phyloP scores from a whole-genome alignment of 768 basidiomycete genomes.

The Crucibulum laeve region DNA sequence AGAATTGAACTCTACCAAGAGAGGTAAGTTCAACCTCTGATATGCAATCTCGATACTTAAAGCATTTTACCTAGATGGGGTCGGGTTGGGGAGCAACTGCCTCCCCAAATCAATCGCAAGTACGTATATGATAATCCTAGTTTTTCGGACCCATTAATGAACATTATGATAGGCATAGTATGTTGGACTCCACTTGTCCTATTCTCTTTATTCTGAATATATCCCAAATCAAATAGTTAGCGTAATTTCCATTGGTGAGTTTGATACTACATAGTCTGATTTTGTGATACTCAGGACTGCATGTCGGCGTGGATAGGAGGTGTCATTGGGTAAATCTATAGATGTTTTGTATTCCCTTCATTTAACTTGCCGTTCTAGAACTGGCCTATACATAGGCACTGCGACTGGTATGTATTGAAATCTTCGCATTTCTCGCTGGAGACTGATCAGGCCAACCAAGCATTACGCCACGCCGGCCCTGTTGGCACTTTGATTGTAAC shows the following conservation, averaged over 20 bases:
- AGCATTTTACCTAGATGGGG: too few species aligned
- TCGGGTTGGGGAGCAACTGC: constrained; percentile 12
- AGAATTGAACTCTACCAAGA: not conserved
- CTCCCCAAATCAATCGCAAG: constrained; percentile 14
- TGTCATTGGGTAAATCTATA: not conserved
- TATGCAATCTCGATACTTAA: too few species aligned
- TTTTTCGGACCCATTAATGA: too few species aligned
- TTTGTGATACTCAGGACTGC: too few species aligned
- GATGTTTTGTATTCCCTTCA: not conserved
- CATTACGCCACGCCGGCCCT: constrained; percentile 12
- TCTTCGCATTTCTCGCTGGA: not conserved
- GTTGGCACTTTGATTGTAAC: constrained; percentile 9
- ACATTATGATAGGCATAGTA: too few species aligned
- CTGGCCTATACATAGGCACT: constrained; percentile 13
- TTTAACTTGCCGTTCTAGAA: constrained; percentile 3
- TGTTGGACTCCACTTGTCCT: too few species aligned
- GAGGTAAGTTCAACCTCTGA: too few species aligned
- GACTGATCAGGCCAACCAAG: too few species aligned
- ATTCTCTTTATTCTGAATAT: not conserved
- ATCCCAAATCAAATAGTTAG: not conserved
- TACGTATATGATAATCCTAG: too few species aligned
- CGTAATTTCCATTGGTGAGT: not conserved
- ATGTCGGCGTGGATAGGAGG: too few species aligned
- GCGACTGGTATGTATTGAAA: constrained; percentile 7
- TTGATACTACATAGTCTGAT: not conserved